Base-by-base conservation (phyloP, 805 yeast species). In the Isabelozyma rhagii region DNA sequence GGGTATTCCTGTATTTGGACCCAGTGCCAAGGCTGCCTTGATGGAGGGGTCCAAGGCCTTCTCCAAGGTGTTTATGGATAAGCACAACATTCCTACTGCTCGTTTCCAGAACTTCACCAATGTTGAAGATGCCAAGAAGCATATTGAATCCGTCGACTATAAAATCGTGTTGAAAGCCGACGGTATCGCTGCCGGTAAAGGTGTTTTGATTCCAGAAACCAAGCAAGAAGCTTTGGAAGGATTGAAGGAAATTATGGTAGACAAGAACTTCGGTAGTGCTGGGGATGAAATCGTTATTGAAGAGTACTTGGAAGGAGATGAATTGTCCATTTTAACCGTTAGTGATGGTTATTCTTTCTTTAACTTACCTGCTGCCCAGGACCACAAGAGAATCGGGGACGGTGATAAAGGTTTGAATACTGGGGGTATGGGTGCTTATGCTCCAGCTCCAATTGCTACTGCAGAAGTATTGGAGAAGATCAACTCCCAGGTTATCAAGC, bases 381-480 rank as follows among this genome's bases (percentile, higher is more conserved):
- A 94, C 67, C 99, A 94, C 74, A 94, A 94, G 75, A 85, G 99
- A 68, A 80, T 87, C 58, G 96, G 96, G 49, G 89, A 96, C 62
- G 92, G 92, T 52, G 99, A 94, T 68, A 75, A 83, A 39, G 99
- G 99, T 25, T 79, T 93, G 54, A 94, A 94, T 74, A 94, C 99
- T 39, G 99, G 99, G 58, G 99, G 99, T 55, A 94, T 94, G 99
- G 99, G 99, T 55, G 96, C 98, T 7, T 94, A 94, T 64, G 94
- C 98, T 7, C 99, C 99, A 31, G 96, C 98, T 9, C 99, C 99
- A 49, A 78, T 90, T 54, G 98, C 96, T 15, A 89, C 97, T 15
- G 84, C 89, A 2, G 77, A 79, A 21, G 66, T 94, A 38, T 69
- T 92, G 60, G 72, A 78, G 53, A 77, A 83, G 68, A 91, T 94